Evolutionary conservation across 371 early-diverging fungal species (phyloP), one percentile per base, ranked within the genome.

Genomic region (Mucor circinelloides): DNA sequence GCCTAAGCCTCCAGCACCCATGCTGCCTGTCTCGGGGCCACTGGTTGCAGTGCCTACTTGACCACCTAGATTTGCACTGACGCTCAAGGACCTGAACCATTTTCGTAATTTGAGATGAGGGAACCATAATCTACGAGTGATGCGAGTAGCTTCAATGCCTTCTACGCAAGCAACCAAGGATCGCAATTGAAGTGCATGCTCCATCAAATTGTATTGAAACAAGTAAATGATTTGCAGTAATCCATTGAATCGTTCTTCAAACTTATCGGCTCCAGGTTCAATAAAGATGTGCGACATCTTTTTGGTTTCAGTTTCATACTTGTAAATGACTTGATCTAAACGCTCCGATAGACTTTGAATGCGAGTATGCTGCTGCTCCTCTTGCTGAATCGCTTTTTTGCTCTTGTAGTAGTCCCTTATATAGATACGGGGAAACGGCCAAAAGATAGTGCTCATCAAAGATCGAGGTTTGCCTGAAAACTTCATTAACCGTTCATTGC

Each of bases 361-460:
- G 3, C 32, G 52, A 3, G 23, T 25, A 17, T 50, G 52, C n/a
- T 59, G 31, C 15, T 38, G 40, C 12, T 55, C 36, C 25, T 27
- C 12, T 36, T 64, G 28, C 12, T 56, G 40, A 32, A 42, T 52
- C 34, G 6, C 40, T 52, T 25, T 34, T 10, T 54, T 48, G 19
- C 9, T 58, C 19, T 12, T 27, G 42, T 63, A 63, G 38, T 64
- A 64, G 28, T 67, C 68, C 0, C 66, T 44, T 25, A 69, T 44
- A n/a, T 64, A 68, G 12, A 80, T 28, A 15, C 78, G 72, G 12
- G 81, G 81, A 30, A 81, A 81, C 1, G 81, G 81, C 81, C 81
- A 81, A 12, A 81, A 25, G 1, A 81, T 23, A 10, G 71, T 72
- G 38, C 70, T 76, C 19, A 36, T 64, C 19, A 60, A 15, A 2